Base-by-base conservation (phyloP, 2,329 filamentous ascomycete genomes). In the Ophiosphaerella narmari region DNA sequence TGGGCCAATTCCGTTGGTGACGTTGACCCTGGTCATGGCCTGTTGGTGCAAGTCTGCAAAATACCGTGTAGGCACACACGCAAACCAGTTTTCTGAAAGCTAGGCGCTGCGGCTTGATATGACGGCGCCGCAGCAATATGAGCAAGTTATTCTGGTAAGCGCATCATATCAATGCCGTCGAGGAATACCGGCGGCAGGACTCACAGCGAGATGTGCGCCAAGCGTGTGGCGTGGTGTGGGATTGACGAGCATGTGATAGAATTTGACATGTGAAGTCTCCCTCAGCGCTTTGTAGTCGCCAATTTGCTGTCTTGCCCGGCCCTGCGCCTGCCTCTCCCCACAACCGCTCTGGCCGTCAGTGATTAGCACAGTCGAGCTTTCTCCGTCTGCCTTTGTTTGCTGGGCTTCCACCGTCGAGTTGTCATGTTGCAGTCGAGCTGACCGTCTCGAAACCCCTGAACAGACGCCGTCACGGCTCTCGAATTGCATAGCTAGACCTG, bases 261-360 rank as follows among this genome's bases (percentile, higher is more conserved):
- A 56, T 9, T 46, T 62, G 52, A 55, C 58, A 63, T 62, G 60
- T 63, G 60, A 63, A 60, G 54, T 54, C 55, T 50, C 52, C 11
- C 26, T 29, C 26, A 29, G 26, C 52, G 55, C 48, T 49, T 48
- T 52, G 52, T 52, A 23, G 44, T 50, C 43, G 51, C 48, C 54
- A 56, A 59, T 61, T 57, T 60, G 57, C 53, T 56, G 55, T 48
- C 43, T 39, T 43, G 44, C 50, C 37, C 52, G 37, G 43, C 46
- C 39, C 33, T 43, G 32, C 46, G 29, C 31, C 16, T 42, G n/a
- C 49, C 26, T 29, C 5, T 29, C 26, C 26, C 26, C 26, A 29
- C 26, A 29, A 7, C 26, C 5, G 6, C 26, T 29, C 26, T 29
- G 26, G 26, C 26, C 11, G 26, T 3, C 26, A 8, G 26, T 29